phyloP scores from a whole-genome alignment of 2,329 filamentous ascomycete species.

The Colletotrichum euphorbiae region DNA sequence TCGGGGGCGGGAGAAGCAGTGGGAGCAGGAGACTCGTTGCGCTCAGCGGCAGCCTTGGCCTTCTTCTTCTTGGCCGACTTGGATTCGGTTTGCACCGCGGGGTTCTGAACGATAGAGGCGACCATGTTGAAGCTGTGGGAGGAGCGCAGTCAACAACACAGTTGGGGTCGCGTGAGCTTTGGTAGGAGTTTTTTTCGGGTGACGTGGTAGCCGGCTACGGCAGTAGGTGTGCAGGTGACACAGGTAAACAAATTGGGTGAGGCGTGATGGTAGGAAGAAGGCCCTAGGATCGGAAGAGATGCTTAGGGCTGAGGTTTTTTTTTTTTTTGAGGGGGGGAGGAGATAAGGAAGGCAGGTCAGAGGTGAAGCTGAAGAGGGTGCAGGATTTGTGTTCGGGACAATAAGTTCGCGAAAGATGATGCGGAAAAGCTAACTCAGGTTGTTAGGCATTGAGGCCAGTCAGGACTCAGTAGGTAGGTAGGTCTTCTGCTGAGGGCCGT shows the following conservation, averaged over 20 bases:
- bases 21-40: conserved; percentile 67
- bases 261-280: conserved; percentile 19
- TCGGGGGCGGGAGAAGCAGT: conserved; percentile 61
- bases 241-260: conserved; percentile 20
- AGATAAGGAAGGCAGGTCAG: neutral
- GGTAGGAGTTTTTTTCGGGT: conserved; percentile 26
- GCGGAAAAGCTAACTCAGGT: neutral
- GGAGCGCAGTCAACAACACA: conserved; percentile 25
- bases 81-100: conserved; percentile 69
- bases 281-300: conserved; percentile 33
- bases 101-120: conserved; percentile 70
- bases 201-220: conserved; percentile 30
- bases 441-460: neutral
- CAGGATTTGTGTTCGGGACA: conserved; percentile 22
- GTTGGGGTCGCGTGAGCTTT: conserved; percentile 34
- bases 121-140: conserved; percentile 64
- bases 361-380: conserved; percentile 16
- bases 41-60: conserved; percentile 62
- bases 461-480: neutral
- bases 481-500: conserved; percentile 1
- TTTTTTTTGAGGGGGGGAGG: no score
- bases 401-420: conserved; percentile 21
- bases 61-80: conserved; percentile 79
- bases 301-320: conserved; percentile 2
- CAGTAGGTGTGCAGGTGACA: conserved; percentile 15